Evolutionary conservation across 2,329 filamentous ascomycete genomes (phyloP).

Genomic region (Cercospora janseana): DNA sequence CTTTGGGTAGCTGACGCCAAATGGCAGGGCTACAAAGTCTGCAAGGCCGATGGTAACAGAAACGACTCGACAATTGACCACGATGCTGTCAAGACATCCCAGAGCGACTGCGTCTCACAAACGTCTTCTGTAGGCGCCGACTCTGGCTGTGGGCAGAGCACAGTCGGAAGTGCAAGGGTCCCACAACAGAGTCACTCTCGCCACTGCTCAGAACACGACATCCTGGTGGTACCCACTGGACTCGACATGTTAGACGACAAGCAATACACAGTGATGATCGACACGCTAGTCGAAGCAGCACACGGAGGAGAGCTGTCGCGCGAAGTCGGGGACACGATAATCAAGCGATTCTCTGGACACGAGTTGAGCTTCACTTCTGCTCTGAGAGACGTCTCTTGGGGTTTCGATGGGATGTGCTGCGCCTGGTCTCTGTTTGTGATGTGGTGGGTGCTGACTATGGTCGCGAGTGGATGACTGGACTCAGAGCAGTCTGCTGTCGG

Average conservation of each 20-base stretch:
- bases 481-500: too few species aligned
- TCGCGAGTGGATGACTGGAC: too few species aligned
- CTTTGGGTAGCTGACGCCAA: not conserved
- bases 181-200: not conserved
- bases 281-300: conserved; percentile 5
- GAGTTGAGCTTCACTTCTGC: not conserved
- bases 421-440: conserved; percentile 1
- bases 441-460: not conserved
- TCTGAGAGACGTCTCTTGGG: conserved; percentile 6
- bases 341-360: conserved; percentile 5
- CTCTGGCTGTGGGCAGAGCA: not conserved
- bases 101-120: not conserved
- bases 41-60: too few species aligned
- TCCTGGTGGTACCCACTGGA: not conserved
- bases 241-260: not conserved
- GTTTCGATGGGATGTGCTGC: not conserved
- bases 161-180: not conserved
- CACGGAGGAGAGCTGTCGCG: not conserved
- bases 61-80: too few species aligned
- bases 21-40: not conserved
- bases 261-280: conserved; percentile 4
- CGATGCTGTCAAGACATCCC: too few species aligned
- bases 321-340: not conserved
- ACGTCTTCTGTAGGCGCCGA: not conserved
- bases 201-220: not conserved